Conservation (phyloP, 352 stramenopile genomes). For the Phytophthora kernoviae region DNA sequence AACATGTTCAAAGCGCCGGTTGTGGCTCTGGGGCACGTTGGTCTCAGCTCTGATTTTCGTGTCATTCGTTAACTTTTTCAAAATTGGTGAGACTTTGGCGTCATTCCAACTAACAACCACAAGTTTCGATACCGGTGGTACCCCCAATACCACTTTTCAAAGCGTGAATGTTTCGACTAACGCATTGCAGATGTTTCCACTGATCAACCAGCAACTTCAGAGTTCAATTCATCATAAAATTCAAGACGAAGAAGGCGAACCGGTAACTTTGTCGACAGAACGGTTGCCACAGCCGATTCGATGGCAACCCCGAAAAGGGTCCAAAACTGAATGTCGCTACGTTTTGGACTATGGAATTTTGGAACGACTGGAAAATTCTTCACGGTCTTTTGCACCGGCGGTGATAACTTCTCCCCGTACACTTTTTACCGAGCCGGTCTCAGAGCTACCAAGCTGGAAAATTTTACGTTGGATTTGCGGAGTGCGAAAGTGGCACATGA, state of each 20-base stretch:
- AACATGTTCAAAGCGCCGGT: constrained; percentile 12
- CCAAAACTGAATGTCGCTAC: constrained; percentile 22
- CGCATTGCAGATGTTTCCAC: constrained; percentile 19
- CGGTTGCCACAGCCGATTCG: constrained; percentile 1
- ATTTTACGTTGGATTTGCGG: constrained; percentile 30
- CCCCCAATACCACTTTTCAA: not conserved
- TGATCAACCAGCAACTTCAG: too few relatives aligned
- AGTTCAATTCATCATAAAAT: constrained; percentile 1
- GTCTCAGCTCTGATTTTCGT: constrained; percentile 20
- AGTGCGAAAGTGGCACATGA: constrained; percentile 19
- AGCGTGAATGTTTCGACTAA: constrained; percentile 1
- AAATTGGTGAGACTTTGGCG: constrained; percentile 7
- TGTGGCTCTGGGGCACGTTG: constrained; percentile 17
- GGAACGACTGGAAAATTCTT: constrained; percentile 22
- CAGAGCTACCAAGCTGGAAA: constrained; percentile 24
- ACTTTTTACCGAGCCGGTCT: constrained; percentile 18
- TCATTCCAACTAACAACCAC: constrained; percentile 8
- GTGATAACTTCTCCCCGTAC: constrained; percentile 18
- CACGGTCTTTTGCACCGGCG: constrained; percentile 19
- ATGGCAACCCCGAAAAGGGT: constrained; percentile 17
- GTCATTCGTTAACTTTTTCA: constrained; percentile 19
- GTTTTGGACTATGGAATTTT: constrained; percentile 31
- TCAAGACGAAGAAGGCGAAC: constrained; percentile 3
- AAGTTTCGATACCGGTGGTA: not conserved
- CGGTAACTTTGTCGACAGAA: not conserved